Evolutionary conservation across 331 rosid genomes (phyloP).

Genomic region (Quercus phellos): DNA sequence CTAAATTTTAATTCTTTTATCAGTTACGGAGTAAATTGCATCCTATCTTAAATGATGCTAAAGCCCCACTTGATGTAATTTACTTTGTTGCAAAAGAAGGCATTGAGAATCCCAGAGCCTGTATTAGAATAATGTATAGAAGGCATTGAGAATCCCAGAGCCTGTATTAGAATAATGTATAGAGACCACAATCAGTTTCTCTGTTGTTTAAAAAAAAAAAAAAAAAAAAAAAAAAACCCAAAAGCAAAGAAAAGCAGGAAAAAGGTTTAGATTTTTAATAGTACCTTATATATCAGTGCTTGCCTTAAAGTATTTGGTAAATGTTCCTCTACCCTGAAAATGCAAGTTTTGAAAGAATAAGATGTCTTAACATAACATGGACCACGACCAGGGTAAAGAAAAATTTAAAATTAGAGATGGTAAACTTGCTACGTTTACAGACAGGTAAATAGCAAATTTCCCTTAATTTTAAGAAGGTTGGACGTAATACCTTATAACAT

Average conservation of each 20-base stretch:
- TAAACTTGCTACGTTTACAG: neutral
- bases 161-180: slow-evolving; percentile 43
- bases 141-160: slow-evolving; percentile 87
- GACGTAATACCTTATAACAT: slow-evolving; percentile 71
- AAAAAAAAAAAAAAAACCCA: neutral
- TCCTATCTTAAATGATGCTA: too few species aligned
- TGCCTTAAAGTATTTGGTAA: slow-evolving; percentile 92
- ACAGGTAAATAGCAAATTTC: slow-evolving; percentile 3
- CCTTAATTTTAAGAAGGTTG: slow-evolving; percentile 8
- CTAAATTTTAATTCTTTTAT: too few species aligned
- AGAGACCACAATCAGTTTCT: slow-evolving; percentile 19
- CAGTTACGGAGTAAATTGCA: too few species aligned
- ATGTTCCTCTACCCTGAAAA: slow-evolving; percentile 92
- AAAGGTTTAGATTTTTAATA: neutral
- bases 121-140: slow-evolving; percentile 22
- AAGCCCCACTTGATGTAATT: too few species aligned
- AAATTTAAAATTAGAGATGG: neutral
- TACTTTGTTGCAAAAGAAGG: slow-evolving; percentile 57
- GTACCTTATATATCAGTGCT: slow-evolving; percentile 85
- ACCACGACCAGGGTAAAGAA: neutral
- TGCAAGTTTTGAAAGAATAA: slow-evolving; percentile 15
- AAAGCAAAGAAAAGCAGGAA: slow-evolving; percentile 5
- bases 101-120: slow-evolving; percentile 89
- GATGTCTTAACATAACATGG: neutral
- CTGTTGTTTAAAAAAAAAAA: neutral